phyloP scores from a whole-genome alignment of 306 rosid species.

The Corylus americana region DNA sequence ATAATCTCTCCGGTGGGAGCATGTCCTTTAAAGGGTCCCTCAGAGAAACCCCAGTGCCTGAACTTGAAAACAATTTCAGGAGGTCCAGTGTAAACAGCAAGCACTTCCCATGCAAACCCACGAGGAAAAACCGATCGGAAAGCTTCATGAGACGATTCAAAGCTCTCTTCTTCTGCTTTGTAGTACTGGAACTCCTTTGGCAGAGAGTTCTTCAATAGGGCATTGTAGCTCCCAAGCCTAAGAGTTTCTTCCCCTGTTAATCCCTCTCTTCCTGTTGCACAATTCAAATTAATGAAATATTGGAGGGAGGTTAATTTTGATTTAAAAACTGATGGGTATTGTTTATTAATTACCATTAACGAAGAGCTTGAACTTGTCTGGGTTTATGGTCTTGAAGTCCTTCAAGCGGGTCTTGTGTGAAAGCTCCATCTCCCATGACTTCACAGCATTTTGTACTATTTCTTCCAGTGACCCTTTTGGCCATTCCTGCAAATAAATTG shows the following conservation, averaged over 20 bases:
- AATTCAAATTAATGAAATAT: too few relatives aligned
- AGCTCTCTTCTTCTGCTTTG: conserved; percentile 63
- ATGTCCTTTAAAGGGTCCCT: conserved; percentile 68
- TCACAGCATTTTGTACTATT: conserved; percentile 58
- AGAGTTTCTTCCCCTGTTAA: conserved; percentile 64
- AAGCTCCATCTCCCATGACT: conserved; percentile 63
- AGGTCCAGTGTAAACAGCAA: conserved; percentile 60
- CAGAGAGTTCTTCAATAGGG: conserved; percentile 56
- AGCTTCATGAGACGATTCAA: conserved; percentile 69
- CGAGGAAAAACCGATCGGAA: conserved; percentile 64
- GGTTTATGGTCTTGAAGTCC: conserved; percentile 50
- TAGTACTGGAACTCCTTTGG: conserved; percentile 55
- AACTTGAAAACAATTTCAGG: conserved; percentile 72
- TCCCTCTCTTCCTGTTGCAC: conserved; percentile 60
- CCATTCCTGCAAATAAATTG: conserved; percentile 47
- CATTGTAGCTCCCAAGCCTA: conserved; percentile 63
- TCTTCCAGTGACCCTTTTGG: conserved; percentile 65
- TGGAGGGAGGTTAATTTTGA: background rate
- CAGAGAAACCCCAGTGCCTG: conserved; percentile 87
- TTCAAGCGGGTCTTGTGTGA: conserved; percentile 50
- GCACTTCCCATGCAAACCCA: conserved; percentile 89
- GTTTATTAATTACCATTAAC: conserved; percentile 42
- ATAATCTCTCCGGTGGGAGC: conserved; percentile 57
- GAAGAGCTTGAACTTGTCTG: conserved; percentile 47
- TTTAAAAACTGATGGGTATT: background rate